Conservation (phyloP, 768 basidiomycete genomes). For the Suillus alpinus region DNA sequence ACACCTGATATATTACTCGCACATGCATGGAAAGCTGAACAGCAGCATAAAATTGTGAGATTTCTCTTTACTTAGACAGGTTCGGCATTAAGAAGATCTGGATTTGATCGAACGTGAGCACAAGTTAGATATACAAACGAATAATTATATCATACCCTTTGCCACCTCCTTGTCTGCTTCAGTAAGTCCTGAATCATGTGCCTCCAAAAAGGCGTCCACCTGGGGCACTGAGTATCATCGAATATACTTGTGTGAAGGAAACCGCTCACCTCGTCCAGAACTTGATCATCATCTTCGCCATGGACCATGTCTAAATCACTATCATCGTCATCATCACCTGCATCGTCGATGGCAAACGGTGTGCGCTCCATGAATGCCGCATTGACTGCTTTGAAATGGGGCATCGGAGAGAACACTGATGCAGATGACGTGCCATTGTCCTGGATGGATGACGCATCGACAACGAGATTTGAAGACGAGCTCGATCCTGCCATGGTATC, state of each 20-base stretch:
- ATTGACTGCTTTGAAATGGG: conserved; percentile 72
- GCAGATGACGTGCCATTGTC: conserved; percentile 24
- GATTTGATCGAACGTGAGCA: not conserved
- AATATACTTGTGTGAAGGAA: not conserved
- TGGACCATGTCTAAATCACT: conserved; percentile 53
- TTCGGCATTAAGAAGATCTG: conserved; percentile 60
- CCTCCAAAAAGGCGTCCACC: conserved; percentile 94
- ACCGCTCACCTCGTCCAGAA: conserved; percentile 79
- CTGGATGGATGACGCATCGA: conserved; percentile 34
- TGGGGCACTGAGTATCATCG: conserved; percentile 21
- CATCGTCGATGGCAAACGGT: conserved; percentile 96
- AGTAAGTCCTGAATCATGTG: conserved; percentile 82
- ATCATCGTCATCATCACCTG: conserved; percentile 78
- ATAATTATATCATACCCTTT: conserved; percentile 49
- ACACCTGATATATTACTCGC: conserved; percentile 2
- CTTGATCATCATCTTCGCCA: conserved; percentile 64
- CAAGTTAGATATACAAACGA: not conserved
- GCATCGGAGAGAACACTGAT: conserved; percentile 47
- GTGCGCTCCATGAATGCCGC: conserved; percentile 89
- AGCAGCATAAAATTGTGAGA: not conserved
- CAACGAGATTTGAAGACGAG: conserved; percentile 51
- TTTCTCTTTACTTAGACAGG: conserved; percentile 46
- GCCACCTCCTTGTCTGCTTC: conserved; percentile 78
- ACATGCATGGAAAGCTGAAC: conserved; percentile 12
- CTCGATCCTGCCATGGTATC: conserved; percentile 27